These are phyloP conservation scores for Diaporthe caulivora DNA, from an alignment of 2,329 filamentous ascomycete genomes.

Conservation along the genomic window DNA sequence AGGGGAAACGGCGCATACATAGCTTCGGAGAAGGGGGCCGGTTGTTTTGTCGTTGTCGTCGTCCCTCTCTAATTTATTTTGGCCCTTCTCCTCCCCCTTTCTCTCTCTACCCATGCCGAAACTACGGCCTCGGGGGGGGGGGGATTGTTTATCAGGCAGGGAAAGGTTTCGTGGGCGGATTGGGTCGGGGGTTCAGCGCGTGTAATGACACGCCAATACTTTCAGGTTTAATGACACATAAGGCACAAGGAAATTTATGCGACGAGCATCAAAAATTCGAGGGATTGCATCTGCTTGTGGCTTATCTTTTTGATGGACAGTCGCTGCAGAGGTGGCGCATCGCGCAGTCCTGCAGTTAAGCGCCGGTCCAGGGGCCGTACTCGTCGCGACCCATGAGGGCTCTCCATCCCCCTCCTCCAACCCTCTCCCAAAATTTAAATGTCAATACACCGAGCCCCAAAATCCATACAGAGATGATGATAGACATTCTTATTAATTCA, in stretches of 20 bases:
- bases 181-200: not conserved
- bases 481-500: slow-evolving; percentile 8
- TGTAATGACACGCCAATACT: not conserved
- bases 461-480: no score
- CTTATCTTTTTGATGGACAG: not conserved
- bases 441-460: not conserved
- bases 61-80: not conserved
- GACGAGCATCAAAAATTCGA: not conserved
- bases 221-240: slow-evolving; percentile 16
- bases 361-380: not conserved
- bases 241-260: not conserved
- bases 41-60: not conserved
- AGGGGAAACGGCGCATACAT: slow-evolving; percentile 25
- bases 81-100: no score
- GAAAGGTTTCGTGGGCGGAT: not conserved
- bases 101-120: not conserved
- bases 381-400: not conserved
- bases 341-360: no score
- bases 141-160: no score
- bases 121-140: not conserved
- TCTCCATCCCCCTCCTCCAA: not conserved
- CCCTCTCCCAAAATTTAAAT: no score
- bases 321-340: not conserved
- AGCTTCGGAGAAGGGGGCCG: slow-evolving; percentile 2
- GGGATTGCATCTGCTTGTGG: not conserved